These are phyloP conservation scores for Daldinia vernicosa DNA, from an alignment of 495 filamentous ascomycete genomes.

Conservation along the genomic window DNA sequence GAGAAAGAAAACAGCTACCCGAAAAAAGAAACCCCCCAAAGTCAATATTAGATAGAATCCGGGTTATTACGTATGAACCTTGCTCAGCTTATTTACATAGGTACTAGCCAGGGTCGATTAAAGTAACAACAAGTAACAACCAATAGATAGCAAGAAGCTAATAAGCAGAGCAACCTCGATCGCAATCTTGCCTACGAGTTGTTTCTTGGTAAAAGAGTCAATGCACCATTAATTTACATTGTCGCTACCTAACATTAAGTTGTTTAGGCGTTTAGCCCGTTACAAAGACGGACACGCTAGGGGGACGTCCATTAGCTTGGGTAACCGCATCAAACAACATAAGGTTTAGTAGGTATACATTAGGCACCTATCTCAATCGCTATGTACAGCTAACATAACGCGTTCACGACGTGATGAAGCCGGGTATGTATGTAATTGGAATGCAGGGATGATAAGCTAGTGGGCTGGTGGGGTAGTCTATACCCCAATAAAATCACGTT, in stretches of 20 bases:
- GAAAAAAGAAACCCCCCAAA: constrained; percentile 13
- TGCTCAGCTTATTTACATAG: constrained; percentile 17
- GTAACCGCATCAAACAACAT: constrained; percentile 3
- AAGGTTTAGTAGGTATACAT: neutral
- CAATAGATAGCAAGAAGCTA: constrained; percentile 20
- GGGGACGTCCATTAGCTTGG: constrained; percentile 24
- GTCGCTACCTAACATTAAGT: too few relatives aligned
- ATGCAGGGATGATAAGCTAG: neutral
- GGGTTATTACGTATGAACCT: constrained; percentile 31
- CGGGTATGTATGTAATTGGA: neutral
- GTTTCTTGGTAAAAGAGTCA: constrained; percentile 11
- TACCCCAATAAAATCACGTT: constrained; percentile 9
- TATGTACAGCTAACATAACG: constrained; percentile 9
- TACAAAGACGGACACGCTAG: constrained; percentile 3
- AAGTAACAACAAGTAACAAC: constrained; percentile 6
- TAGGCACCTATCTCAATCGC: neutral
- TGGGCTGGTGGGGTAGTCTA: constrained; percentile 20
- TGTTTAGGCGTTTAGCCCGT: neutral
- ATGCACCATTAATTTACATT: constrained; percentile 16
- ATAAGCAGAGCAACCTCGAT: constrained; percentile 18
- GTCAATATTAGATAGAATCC: constrained; percentile 38
- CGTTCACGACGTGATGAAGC: constrained; percentile 24
- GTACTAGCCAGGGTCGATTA: constrained; percentile 23
- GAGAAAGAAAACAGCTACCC: constrained; percentile 4
- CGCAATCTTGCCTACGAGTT: constrained; percentile 15